phyloP scores from a whole-genome alignment of 768 basidiomycete species.

The Leccinum variicolor region DNA sequence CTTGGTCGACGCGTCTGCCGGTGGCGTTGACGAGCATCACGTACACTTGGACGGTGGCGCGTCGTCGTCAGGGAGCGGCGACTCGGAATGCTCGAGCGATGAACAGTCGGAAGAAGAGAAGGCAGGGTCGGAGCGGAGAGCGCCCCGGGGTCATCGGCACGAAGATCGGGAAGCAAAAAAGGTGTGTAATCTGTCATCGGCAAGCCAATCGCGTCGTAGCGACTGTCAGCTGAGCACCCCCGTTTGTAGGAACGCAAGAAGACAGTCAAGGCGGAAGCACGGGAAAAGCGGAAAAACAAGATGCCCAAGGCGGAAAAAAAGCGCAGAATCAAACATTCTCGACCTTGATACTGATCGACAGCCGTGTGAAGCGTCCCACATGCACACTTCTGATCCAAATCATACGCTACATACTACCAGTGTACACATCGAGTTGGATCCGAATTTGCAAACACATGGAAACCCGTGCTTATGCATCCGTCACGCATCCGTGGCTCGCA shows the following conservation, averaged over 20 bases:
- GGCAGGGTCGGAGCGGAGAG: constrained; percentile 44
- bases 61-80: constrained; percentile 23
- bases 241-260: constrained; percentile 84
- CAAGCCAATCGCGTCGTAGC: constrained; percentile 5
- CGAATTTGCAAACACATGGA: constrained; percentile 6
- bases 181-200: constrained; percentile 37
- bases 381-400: not conserved
- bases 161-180: constrained; percentile 92
- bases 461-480: constrained; percentile 57
- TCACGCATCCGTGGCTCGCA: constrained; percentile 90
- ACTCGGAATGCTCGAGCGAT: constrained; percentile 27
- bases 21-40: constrained; percentile 3
- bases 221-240: not conserved
- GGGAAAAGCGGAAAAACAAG: constrained; percentile 87
- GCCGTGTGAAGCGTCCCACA: constrained; percentile 12
- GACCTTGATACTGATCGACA: constrained; percentile 17
- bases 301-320: constrained; percentile 97
- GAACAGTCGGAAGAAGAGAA: constrained; percentile 36
- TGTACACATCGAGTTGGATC: constrained; percentile 9
- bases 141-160: constrained; percentile 82
- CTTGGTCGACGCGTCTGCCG: constrained; percentile 46
- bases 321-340: constrained; percentile 61
- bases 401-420: constrained; percentile 2
- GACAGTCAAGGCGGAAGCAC: constrained; percentile 78
- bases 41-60: constrained; percentile 19